Evolutionary conservation across 2,329 filamentous ascomycete genomes (phyloP), one percentile per base, ranked within the genome.

Genomic region (Colletotrichum falcatum): DNA sequence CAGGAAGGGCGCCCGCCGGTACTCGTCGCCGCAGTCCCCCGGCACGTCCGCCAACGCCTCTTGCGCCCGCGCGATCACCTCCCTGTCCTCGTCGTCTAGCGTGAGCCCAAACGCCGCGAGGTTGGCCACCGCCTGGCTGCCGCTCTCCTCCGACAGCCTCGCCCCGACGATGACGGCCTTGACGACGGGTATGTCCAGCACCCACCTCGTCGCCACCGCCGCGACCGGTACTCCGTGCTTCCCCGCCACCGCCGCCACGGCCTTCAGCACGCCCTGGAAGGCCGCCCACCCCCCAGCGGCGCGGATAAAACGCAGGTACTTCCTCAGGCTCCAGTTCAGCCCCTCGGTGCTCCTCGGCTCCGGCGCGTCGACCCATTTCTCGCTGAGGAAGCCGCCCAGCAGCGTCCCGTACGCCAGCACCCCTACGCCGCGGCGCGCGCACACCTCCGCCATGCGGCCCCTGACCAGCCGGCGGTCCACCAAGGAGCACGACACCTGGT

Each of bases 131-230:
- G 77, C 2, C 79, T 80, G 2, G 84, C 5, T 26, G 23, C 33
- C 51, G 56, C 56, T 66, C 26, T 58, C 62, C 23, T 12, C 9
- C 1, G 55, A 49, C 12, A 70, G 5, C 16, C 66, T 8, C 48
- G 56, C 48, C 9, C 66, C 85, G 7, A 87, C 80, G 33, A 87
- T 85, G 1, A 87, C 84, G 0, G 85, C 85, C 11, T 82, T 84
- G 0, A 87, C 85, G 56, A 79, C 81, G 1, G 81, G 79, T 49
- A 84, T 79, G 65, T 87, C 85, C 9, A 87, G 75, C 1, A 87
- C 84, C 81, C 84, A 87, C 71, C 85, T 77, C n/a, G 80, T 82
- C 2, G 85, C 85, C 4, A 86, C 83, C n/a, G 82, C 83, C 1
- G 84, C 81, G 28, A 86, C 78, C 0, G 78, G 77, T 0, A 84